Evolutionary conservation across 106 monocot species (phyloP), one percentile per base, ranked within the genome.

Genomic region (Allium fistulosum): DNA sequence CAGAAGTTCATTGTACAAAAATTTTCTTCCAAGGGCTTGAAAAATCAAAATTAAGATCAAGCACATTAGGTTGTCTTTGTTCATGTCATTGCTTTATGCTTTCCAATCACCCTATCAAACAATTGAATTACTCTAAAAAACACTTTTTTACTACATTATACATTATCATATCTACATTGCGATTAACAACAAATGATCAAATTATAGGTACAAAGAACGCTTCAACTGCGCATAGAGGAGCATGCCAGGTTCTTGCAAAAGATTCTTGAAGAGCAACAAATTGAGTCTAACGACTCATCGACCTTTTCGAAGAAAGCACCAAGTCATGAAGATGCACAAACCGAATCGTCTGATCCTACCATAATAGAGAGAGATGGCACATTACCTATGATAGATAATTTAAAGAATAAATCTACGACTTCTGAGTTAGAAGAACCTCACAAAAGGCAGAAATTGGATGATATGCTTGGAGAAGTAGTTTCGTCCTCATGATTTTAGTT

Each of bases 201-300:
- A 1, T 50, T 53, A 8, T 72, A 94, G 94, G 84, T 94, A 61
- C 94, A 94, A 77, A 80, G 90, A 75, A 57, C 79, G 22, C 81
- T 94, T 74, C 94, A 94, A 55, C 63, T 94, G 52, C 82, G 87
- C 7, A 90, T 87, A 71, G 94, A 94, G 74, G 90, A 94, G 70
- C 84, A 94, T 70, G 87, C 94, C 49, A 84, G 77, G 53, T 90
- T 85, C 64, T 78, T 94, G 84, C 90, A 90, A 67, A 94, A 83
- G 78, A 85, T 94, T 49, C 69, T 94, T 49, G 90, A 90, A 62
- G 82, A 82, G 65, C 94, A 87, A 58, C 82, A 90, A 65, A 37
- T 37, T 5, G 90, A 78, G 61, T 75, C 77, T 8, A 81, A 69
- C 57, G 70, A 61, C 53, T 78, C 82, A 6, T 74, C 74, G 10